Base-by-base conservation (phyloP, 2,329 filamentous ascomycete genomes). In the Periglandula ipomoeae region DNA sequence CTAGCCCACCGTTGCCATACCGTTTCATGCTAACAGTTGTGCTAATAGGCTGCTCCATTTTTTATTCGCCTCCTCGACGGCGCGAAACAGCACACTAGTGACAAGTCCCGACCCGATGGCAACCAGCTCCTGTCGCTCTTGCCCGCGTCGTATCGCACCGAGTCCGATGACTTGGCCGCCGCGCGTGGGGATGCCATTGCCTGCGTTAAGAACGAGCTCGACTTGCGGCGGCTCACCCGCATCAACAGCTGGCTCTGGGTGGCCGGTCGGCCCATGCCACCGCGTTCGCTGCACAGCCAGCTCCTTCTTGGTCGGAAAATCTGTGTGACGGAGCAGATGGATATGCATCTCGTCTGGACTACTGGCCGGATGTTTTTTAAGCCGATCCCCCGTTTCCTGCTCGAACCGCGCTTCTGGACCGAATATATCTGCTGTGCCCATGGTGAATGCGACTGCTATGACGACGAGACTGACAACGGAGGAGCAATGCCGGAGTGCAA, bases 91-190 rank as follows among this genome's bases (percentile, higher is more conserved):
- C 39, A 42, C 5, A 11, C n/a, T 11, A 10, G 20, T 15, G 22
- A 23, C 13, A 22, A 17, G 20, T 32, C 42, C 26, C 24, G 17
- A 7, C 26, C 15, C 15, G 45, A 47, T 22, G 13, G 23, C 23
- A 10, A 47, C 15, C 22, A 26, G 30, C 30, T 37, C 32, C 30
- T n/a, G 22, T 38, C 43, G 15, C 53, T 55, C 20, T 38, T 56
- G 35, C 76, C 81, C 51, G 77, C 78, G 19, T 47, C 49, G 30
- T 56, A 52, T 27, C 52, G 51, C 40, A 42, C 40, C 9, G 47
- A 52, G 38, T 44, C 38, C n/a, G 49, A 44, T 41, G 46, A 54
- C 38, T 26, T 54, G 39, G 42, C 42, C 34, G 26, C 42, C 41
- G 40, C 35, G 9, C 30, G 22, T 39, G 19, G 41, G 5, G n/a